phyloP scores from a whole-genome alignment of 2,329 filamentous ascomycete genomes.

The Phoma sp. region DNA sequence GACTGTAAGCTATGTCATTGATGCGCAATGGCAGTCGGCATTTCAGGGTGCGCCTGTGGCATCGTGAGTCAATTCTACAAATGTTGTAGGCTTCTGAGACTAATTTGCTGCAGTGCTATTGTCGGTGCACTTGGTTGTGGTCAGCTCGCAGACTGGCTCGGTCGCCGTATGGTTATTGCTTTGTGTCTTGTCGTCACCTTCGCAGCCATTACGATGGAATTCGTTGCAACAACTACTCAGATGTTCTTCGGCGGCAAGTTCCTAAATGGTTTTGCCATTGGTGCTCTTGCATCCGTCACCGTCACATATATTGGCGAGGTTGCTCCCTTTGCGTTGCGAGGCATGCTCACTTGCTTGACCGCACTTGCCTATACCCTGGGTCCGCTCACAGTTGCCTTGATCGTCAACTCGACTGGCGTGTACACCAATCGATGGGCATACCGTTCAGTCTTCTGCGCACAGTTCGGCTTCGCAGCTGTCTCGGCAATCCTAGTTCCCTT shows the following conservation, averaged over 20 bases:
- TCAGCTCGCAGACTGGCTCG: conserved; percentile 49
- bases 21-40: conserved; percentile 55
- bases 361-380: conserved; percentile 53
- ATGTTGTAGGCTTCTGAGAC: not conserved
- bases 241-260: conserved; percentile 55
- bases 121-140: conserved; percentile 47
- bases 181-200: conserved; percentile 48
- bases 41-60: conserved; percentile 55
- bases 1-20: conserved; percentile 50
- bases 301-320: conserved; percentile 52
- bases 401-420: conserved; percentile 43
- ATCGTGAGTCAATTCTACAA: conserved; percentile 32
- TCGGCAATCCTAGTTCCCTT: conserved; percentile 33
- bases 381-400: conserved; percentile 46
- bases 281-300: conserved; percentile 50
- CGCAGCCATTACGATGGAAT: conserved; percentile 52
- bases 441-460: conserved; percentile 51
- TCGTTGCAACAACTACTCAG: conserved; percentile 51
- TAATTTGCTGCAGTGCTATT: conserved; percentile 22
- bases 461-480: conserved; percentile 53
- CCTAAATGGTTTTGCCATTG: conserved; percentile 53
- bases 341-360: conserved; percentile 48
- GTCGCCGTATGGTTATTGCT: conserved; percentile 45
- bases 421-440: conserved; percentile 53
- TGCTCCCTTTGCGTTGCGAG: conserved; percentile 50